Conservation (phyloP, 495 filamentous ascomycete genomes). For the Trichoderma asperelloides region DNA sequence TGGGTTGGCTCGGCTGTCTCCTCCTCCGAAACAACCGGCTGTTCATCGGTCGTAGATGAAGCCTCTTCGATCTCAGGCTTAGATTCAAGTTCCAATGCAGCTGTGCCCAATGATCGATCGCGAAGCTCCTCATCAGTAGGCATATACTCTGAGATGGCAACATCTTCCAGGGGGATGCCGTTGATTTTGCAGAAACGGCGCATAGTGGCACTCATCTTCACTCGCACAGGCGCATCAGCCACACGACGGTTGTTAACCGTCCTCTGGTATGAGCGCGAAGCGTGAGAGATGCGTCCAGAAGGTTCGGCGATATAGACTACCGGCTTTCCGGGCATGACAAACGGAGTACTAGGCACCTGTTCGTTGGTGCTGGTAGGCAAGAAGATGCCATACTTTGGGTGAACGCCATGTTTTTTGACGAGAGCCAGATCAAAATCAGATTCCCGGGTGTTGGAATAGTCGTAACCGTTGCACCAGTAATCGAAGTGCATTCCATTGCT, state of each 20-base stretch:
- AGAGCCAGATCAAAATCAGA: constrained; percentile 32
- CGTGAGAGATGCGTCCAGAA: constrained; percentile 22
- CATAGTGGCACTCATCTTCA: constrained; percentile 14
- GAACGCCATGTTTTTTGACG: constrained; percentile 33
- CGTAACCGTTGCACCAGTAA: constrained; percentile 31
- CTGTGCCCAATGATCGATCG: constrained; percentile 6
- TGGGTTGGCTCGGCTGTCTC: neutral
- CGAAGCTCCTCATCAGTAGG: constrained; percentile 22
- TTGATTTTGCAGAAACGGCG: constrained; percentile 22
- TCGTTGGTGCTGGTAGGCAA: constrained; percentile 19
- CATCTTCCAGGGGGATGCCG: constrained; percentile 24
- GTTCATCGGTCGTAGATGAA: neutral
- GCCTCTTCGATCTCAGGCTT: neutral
- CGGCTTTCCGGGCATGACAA: constrained; percentile 26
- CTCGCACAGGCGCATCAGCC: neutral
- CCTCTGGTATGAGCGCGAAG: constrained; percentile 30
- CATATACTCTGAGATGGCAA: constrained; percentile 13
- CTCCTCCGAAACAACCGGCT: neutral
- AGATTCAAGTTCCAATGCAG: constrained; percentile 4
- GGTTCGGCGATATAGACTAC: constrained; percentile 26
- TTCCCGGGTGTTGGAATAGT: constrained; percentile 28
- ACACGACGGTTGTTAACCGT: constrained; percentile 11
- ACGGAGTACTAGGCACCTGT: constrained; percentile 22
- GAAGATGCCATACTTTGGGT: constrained; percentile 34
- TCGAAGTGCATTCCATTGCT: constrained; percentile 35